Percentiles rank a stretch among this genome's conserved stretches.
Evolutionary conservation across 176 grass and related monocot genomes (phyloP).

Genomic region (Oryza glumipatula): DNA sequence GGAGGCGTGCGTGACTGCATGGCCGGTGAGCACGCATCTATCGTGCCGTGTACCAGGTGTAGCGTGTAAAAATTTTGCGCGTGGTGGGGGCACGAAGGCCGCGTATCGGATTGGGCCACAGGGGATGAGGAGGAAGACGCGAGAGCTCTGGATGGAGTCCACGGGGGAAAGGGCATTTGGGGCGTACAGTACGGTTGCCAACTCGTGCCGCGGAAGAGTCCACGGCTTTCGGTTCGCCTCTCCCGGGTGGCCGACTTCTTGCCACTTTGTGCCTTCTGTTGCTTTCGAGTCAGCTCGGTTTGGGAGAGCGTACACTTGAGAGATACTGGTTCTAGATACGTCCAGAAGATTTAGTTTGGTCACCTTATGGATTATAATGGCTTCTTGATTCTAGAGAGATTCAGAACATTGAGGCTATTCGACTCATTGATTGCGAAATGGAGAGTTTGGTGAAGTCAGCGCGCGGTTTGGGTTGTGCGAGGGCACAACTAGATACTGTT

Average conservation of each 20-base stretch:
- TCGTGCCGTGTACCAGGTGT: background rate
- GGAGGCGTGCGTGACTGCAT: no score
- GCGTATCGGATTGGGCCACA: conserved; percentile 27
- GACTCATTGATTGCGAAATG: background rate
- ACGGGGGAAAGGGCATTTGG: conserved; percentile 40
- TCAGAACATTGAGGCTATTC: background rate
- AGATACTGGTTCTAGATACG: background rate
- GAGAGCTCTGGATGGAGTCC: conserved; percentile 24
- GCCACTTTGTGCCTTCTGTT: conserved; percentile 1
- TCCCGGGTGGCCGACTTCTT: background rate
- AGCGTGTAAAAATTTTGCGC: background rate
- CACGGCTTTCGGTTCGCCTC: conserved; percentile 28
- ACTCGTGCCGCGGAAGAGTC: conserved; percentile 2
- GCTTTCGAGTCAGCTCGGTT: conserved; percentile 12
- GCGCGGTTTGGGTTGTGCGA: background rate
- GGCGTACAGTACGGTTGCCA: background rate
- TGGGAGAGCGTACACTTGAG: background rate
- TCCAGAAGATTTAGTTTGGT: background rate
- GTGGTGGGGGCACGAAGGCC: no score
- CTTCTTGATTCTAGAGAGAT: background rate
- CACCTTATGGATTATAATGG: background rate
- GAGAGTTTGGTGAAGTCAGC: background rate
- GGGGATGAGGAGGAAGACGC: conserved; percentile 6
- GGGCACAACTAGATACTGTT: background rate
- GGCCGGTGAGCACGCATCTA: background rate